Evolutionary conservation across 805 yeast species (phyloP).

Genomic region (Torulaspora gathmanii): DNA sequence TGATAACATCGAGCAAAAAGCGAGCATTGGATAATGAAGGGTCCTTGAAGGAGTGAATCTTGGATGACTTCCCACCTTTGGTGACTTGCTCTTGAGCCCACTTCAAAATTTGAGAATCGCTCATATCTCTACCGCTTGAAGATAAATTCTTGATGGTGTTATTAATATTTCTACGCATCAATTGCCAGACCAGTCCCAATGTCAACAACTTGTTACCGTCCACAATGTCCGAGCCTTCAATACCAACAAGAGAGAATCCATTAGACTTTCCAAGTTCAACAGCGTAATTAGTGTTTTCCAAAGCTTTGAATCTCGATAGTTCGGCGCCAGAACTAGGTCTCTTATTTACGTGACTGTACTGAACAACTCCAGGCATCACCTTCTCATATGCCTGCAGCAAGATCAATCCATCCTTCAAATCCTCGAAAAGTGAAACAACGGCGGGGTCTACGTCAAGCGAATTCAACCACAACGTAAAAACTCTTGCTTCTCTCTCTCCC

Average conservation of each 20-base stretch:
- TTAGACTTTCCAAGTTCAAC: slow-evolving; percentile 92
- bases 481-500: slow-evolving; percentile 99
- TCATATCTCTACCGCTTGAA: slow-evolving; percentile 65
- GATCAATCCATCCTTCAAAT: slow-evolving; percentile 86
- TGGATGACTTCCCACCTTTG: slow-evolving; percentile 75
- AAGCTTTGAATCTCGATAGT: slow-evolving; percentile 84
- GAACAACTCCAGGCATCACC: slow-evolving; percentile 89
- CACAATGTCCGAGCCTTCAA: slow-evolving; percentile 94
- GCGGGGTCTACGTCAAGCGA: slow-evolving; percentile 95
- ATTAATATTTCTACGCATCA: slow-evolving; percentile 93
- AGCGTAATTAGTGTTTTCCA: slow-evolving; percentile 97
- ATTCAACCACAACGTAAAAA: slow-evolving; percentile 95
- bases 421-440: slow-evolving; percentile 86
- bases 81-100: slow-evolving; percentile 89
- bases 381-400: slow-evolving; percentile 91
- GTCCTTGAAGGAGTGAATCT: slow-evolving; percentile 83
- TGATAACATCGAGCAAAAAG: slow-evolving; percentile 80
- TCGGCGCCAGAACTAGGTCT: slow-evolving; percentile 73
- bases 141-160: slow-evolving; percentile 72
- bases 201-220: slow-evolving; percentile 89
- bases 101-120: slow-evolving; percentile 79
- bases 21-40: slow-evolving; percentile 69
- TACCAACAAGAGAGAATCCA: slow-evolving; percentile 91
- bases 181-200: slow-evolving; percentile 94
- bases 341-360: slow-evolving; percentile 74